Evolutionary conservation across 805 yeast species (phyloP), one percentile per base, ranked within the genome.

Genomic region (Dipodascus albidus): DNA sequence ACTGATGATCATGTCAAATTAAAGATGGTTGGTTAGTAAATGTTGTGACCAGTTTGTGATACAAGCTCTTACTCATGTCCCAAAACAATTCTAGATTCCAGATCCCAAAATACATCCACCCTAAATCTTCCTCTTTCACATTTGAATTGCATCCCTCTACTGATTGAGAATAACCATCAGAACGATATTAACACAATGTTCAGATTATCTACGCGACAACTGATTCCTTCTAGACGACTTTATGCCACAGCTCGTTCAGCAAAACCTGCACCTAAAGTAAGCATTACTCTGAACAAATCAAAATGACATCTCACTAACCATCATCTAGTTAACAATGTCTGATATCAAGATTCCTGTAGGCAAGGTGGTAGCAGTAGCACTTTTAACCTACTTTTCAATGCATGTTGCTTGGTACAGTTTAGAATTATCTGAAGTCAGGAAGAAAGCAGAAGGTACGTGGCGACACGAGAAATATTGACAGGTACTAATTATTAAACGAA

Each of bases 391-490:
- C 44, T 38, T 38, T 38, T 38, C 44, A n/a, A 6, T 38, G 20
- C 44, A 38, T 38, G 44, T 19, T 38, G 6, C n/a, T 14, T 38
- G 44, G 44, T 38, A 38, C 15, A 38, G 44, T n/a, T 14, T 38
- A 6, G 44, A 38, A 38, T 20, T 48, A 17, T 14, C 17, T 19
- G 20, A 19, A 23, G 33, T 23, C 22, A 53, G 20, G 35, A 33
- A 19, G 24, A 53, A 49, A 52, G 53, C 22, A 20, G 22, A 52
- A 3, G 19, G 51, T 27, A 47, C 6, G 44, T 22, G 19, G 35
- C 17, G 35, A 41, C n/a, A n/a, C 41, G 20, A 42, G 33, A 22
- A 23, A 20, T 23, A 47, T 47, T 31, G 49, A 59, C 51, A 21
- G 50, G 48, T 21, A 23, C 35, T 47, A 53, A 23, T 6, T n/a